Percentiles rank a stretch among this genome's conserved stretches.
These are phyloP conservation scores for Ophiostoma piceae DNA, from an alignment of 2,329 filamentous ascomycete species.

Conservation along the genomic window DNA sequence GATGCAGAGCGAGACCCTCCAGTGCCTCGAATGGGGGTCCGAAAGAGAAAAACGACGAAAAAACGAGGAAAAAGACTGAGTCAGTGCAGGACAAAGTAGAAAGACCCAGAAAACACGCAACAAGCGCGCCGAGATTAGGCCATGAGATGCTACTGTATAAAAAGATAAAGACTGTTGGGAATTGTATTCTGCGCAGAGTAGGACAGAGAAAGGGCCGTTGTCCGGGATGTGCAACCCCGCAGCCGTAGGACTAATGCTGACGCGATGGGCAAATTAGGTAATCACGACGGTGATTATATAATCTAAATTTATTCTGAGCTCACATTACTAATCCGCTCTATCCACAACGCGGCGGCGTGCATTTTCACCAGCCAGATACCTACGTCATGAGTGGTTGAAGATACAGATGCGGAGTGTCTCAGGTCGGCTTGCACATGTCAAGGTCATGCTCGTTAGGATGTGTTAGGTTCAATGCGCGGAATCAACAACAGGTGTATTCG, in stretches of 20 bases:
- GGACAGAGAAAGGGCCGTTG: neutral
- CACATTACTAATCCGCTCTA: neutral
- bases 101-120: neutral
- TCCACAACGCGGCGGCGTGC: neutral
- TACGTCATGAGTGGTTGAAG: neutral
- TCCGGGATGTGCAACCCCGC: neutral
- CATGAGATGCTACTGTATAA: slow-evolving; percentile 8
- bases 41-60: neutral
- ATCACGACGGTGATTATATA: neutral
- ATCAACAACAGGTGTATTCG: neutral
- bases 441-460: neutral
- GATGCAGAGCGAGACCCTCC: slow-evolving; percentile 9
- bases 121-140: slow-evolving; percentile 14
- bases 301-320: neutral
- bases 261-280: neutral
- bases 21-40: slow-evolving; percentile 9
- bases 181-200: neutral
- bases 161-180: neutral
- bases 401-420: neutral
- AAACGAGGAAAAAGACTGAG: neutral
- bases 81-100: slow-evolving; percentile 10
- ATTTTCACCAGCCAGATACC: neutral
- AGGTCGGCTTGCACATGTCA: neutral
- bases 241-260: neutral
- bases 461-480: neutral